phyloP scores from a whole-genome alignment of 331 rosid genomes.

The Spiraea crenata region DNA sequence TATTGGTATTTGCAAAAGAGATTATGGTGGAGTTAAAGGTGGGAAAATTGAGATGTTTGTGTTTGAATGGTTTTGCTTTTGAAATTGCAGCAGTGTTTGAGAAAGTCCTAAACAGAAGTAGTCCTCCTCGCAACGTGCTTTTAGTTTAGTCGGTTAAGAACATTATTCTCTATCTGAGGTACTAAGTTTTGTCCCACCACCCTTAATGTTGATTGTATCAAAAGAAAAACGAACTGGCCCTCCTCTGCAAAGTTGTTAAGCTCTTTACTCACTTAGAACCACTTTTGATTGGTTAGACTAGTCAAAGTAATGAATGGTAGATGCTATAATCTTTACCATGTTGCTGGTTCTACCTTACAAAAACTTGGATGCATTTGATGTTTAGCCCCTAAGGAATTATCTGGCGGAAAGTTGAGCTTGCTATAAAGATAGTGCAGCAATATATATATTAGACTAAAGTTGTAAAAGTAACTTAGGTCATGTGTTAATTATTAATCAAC shows the following conservation, averaged over 20 bases:
- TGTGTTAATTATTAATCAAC: not conserved
- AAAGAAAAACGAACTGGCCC: too few relatives aligned
- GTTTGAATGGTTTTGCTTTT: slow-evolving; percentile 45
- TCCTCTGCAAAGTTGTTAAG: too few relatives aligned
- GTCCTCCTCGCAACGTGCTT: not conserved
- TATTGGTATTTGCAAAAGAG: slow-evolving; percentile 46
- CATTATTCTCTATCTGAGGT: too few relatives aligned
- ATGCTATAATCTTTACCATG: slow-evolving; percentile 3
- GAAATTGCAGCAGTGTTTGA: slow-evolving; percentile 29
- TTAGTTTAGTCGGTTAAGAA: not conserved
- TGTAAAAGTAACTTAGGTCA: not conserved
- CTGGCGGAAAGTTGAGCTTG: slow-evolving; percentile 6
- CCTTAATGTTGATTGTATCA: too few relatives aligned
- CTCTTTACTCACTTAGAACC: not conserved
- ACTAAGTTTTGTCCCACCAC: too few relatives aligned
- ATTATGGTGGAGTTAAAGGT: slow-evolving; percentile 35
- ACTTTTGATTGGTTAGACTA: slow-evolving; percentile 5
- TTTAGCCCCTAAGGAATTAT: slow-evolving; percentile 26
- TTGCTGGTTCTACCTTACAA: not conserved
- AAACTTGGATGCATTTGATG: slow-evolving; percentile 6
- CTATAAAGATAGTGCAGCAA: not conserved
- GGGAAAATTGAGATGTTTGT: slow-evolving; percentile 24
- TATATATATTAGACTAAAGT: not conserved
- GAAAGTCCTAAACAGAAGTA: slow-evolving; percentile 23
- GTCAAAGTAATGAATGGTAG: slow-evolving; percentile 16